Conservation (phyloP, 305 asterid genomes). For the Plantago rigida region DNA sequence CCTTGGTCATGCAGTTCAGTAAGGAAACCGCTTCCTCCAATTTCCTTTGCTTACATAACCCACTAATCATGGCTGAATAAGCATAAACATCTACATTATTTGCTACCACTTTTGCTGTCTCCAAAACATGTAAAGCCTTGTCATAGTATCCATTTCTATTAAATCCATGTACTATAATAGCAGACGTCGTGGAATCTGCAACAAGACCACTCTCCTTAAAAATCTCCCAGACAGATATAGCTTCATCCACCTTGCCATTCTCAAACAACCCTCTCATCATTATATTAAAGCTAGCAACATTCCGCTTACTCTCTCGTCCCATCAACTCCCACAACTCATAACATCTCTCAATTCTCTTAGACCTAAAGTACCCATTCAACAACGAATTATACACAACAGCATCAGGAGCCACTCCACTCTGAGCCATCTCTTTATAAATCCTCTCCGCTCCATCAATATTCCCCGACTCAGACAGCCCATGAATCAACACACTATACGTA, state of each 20-base stretch:
- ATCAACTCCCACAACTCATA: slow-evolving; percentile 69
- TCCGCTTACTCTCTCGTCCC: slow-evolving; percentile 56
- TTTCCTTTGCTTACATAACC: slow-evolving; percentile 57
- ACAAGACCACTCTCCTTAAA: slow-evolving; percentile 44
- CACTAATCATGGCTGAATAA: slow-evolving; percentile 61
- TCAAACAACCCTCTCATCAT: slow-evolving; percentile 59
- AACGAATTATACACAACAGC: slow-evolving; percentile 58
- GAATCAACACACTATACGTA: slow-evolving; percentile 61
- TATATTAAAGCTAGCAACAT: slow-evolving; percentile 66
- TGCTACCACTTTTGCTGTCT: slow-evolving; percentile 44
- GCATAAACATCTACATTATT: slow-evolving; percentile 45
- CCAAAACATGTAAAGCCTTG: slow-evolving; percentile 48
- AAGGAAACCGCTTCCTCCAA: slow-evolving; percentile 57
- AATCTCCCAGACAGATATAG: slow-evolving; percentile 46
- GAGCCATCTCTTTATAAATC: slow-evolving; percentile 51
- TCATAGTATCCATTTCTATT: slow-evolving; percentile 54
- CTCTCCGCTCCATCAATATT: slow-evolving; percentile 61
- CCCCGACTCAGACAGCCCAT: slow-evolving; percentile 64
- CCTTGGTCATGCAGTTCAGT: slow-evolving; percentile 42
- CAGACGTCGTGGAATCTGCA: slow-evolving; percentile 55
- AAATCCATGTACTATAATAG: slow-evolving; percentile 62
- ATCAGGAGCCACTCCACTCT: slow-evolving; percentile 46
- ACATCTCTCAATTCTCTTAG: slow-evolving; percentile 37
- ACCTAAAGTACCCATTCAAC: slow-evolving; percentile 57
- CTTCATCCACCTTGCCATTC: slow-evolving; percentile 45